These are phyloP conservation scores for Tephrocybe sp. DNA, from an alignment of 768 basidiomycete genomes.

Conservation along the genomic window DNA sequence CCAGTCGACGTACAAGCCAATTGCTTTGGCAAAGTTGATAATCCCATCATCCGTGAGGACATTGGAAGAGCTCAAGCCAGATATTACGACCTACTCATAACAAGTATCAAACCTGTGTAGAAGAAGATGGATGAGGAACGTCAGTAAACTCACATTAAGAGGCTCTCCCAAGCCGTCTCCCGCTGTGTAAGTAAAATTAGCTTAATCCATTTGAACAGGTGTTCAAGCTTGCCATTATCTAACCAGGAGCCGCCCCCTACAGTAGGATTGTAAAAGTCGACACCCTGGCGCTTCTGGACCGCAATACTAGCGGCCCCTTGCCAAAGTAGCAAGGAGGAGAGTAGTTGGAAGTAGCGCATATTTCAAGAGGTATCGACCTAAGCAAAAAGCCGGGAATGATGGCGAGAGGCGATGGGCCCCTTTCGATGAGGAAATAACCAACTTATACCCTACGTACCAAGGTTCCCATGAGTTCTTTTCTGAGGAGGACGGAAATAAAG, in stretches of 20 bases:
- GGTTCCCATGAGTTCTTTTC: not conserved
- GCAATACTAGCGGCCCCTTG: not conserved
- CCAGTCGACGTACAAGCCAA: conserved; percentile 53
- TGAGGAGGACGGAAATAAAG: not conserved
- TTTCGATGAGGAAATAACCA: too few relatives aligned
- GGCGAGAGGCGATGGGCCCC: too few relatives aligned
- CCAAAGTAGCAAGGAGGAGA: not conserved
- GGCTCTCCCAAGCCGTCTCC: conserved; percentile 59
- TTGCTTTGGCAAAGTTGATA: conserved; percentile 55
- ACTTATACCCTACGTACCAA: too few relatives aligned
- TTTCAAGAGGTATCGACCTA: not conserved
- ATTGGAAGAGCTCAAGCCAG: conserved; percentile 53
- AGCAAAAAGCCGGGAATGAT: too few relatives aligned
- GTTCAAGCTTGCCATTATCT: conserved; percentile 39
- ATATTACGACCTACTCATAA: conserved; percentile 54
- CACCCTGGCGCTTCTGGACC: conserved; percentile 17
- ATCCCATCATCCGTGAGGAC: conserved; percentile 57
- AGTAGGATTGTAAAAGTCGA: conserved; percentile 42
- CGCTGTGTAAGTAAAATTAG: conserved; percentile 20
- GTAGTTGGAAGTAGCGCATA: not conserved
- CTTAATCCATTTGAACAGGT: not conserved
- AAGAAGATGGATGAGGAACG: too few relatives aligned
- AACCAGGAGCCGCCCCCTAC: conserved; percentile 62
- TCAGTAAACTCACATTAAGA: conserved; percentile 57
- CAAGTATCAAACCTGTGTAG: not conserved